Evolutionary conservation across 441 rosid genomes (phyloP), one percentile per base, ranked within the genome.

Genomic region (Arabidopsis lyrata): DNA sequence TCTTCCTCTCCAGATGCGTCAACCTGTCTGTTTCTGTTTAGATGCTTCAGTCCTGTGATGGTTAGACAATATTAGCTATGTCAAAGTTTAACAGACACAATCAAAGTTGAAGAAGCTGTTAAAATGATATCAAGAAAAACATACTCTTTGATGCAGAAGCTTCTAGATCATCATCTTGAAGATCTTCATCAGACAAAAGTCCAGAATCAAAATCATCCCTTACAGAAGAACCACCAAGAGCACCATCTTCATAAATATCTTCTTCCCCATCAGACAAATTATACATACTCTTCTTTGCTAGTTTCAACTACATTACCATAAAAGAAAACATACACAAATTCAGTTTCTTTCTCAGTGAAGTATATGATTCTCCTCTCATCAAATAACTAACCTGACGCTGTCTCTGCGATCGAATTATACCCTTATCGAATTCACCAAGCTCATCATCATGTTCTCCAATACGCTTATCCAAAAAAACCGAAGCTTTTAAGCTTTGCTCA

Each of bases 261-360:
- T 89, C 97, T 75, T 95, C 99, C 59, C 93, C 96, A 50, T 95
- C 99, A 9, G 96, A 89, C 75, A 95, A 81, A 63, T 92, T 90
- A 80, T 83, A 92, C 78, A 83, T 83, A 71, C 88, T 85, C 83
- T 88, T 88, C 82, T 88, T 92, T 22, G 79, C 80, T 56, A 77
- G 48, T 80, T 86, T 87, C 84, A 87, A 13, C 97, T 90, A 74
- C 47, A 1, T 56, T 39, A 49, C 49, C 15, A 72, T 41, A 36
- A 49, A 69, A 62, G 8, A 29, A 5, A 29, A 61, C 10, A 24
- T 2, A 32, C 1, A 68, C 22, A 48, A 15, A 47, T 22, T 7
- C 11, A 45, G 22, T 45, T 15, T 14, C 10, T 38, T 38, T 24
- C 63, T 38, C 47, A 29, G 31, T 29, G 31, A 29, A 29, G 4